phyloP scores from a whole-genome alignment of 345 rosid species.

The Isatis tinctoria region DNA sequence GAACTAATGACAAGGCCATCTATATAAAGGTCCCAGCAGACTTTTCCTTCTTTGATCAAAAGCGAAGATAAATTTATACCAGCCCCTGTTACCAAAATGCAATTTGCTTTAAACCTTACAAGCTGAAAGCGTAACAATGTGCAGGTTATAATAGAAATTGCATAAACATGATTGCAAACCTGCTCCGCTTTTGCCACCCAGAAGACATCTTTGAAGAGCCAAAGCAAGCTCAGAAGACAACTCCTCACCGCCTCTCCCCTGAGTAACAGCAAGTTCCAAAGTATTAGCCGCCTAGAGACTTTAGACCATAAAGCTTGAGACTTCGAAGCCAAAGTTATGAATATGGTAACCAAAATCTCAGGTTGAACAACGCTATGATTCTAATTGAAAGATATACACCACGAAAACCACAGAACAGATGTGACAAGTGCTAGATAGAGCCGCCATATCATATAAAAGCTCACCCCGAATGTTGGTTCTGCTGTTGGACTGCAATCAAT shows the following conservation, averaged over 20 bases:
- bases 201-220: conserved; percentile 68
- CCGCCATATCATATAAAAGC: neutral
- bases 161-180: conserved; percentile 38
- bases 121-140: neutral
- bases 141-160: neutral
- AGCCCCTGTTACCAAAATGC: conserved; percentile 50
- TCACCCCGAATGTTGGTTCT: conserved; percentile 80
- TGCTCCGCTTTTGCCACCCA: conserved; percentile 91
- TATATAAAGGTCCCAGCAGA: conserved; percentile 92
- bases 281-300: neutral
- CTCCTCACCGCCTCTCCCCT: conserved; percentile 97
- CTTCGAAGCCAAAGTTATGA: conserved; percentile 1
- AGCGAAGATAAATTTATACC: conserved; percentile 76
- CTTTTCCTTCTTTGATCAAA: conserved; percentile 70
- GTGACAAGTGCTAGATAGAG: conserved; percentile 4
- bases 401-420: neutral
- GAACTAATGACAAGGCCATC: conserved; percentile 85
- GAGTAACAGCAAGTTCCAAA: conserved; percentile 6
- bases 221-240: conserved; percentile 73
- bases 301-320: neutral
- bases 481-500: conserved; percentile 90
- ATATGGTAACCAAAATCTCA: neutral
- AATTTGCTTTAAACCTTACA: conserved; percentile 8
- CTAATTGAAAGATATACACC: neutral
- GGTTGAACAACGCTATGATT: neutral